Base-by-base conservation (phyloP, 352 stramenopile species). In the Phytophthora aleatoria region DNA sequence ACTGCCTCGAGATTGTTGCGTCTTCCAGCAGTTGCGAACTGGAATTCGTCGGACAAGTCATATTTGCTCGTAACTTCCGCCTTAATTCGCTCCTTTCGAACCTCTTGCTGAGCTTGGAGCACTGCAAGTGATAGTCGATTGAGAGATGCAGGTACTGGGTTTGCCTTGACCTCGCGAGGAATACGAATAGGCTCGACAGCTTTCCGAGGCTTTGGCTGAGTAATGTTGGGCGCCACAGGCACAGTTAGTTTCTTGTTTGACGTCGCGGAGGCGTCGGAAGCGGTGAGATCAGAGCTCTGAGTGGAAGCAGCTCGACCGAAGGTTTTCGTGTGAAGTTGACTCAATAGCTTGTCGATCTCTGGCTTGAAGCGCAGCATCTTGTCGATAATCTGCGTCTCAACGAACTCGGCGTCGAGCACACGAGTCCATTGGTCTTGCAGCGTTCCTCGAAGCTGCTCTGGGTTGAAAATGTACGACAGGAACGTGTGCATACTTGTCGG, bases 401-500 rank as follows among this genome's bases (percentile, higher is more conserved):
- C 85, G 44, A 96, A 98, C 5, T 82, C 72, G 3, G 91, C 66
- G 31, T 98, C 93, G 9, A 96, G 81, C 3, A 96, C 71, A 2
- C 73, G 76, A 31, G 87, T 78, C 91, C 91, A 98, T 59, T 96
- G 81, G 9, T 67, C 58, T 24, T 86, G 87, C 31, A 97, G 76
- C 11, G 73, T 69, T n/a, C 85, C 78, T 50, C 87, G 71, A 49
- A 97, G 50, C 15, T 77, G 83, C 0, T 61, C 52, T 2, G 76
- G 69, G 63, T 97, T 85, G 26, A 95, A 95, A 20, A 97, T 70
- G 39, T 93, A 97, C 15, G 74, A 73, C 2, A 98, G 76, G 12
- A 98, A 89, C 8, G 90, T 74, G 64, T 92, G 76, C 78, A 97
- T 97, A 38, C 88, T 94, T 0, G 83, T 85, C 0, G 91, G 82